A percentile compares a stretch with the other conserved stretches of the same genome.
phyloP scores from a whole-genome alignment of 768 basidiomycete genomes.

The Leccinum olivaceopallidum region DNA sequence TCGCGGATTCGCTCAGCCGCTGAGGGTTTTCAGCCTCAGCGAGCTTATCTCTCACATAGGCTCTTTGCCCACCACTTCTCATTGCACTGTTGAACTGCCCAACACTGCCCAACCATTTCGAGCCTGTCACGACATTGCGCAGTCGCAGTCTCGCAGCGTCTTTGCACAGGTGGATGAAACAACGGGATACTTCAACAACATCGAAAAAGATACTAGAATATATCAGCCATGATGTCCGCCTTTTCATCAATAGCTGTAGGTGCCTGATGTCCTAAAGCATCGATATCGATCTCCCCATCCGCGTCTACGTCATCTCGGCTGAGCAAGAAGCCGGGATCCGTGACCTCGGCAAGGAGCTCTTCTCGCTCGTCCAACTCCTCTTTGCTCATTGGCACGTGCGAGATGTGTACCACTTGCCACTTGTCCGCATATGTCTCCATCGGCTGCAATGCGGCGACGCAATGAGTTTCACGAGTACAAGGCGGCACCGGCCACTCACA shows the following conservation, averaged over 20 bases:
- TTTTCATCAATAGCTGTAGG: constrained; percentile 48
- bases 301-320: constrained; percentile 51
- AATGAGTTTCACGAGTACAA: constrained; percentile 2
- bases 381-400: constrained; percentile 66
- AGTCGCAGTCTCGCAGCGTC: neutral
- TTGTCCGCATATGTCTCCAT: constrained; percentile 78
- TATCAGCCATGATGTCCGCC: constrained; percentile 34
- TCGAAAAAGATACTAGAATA: constrained; percentile 25
- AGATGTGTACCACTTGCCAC: constrained; percentile 78
- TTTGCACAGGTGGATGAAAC: neutral
- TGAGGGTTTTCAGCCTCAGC: constrained; percentile 3
- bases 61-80: neutral
- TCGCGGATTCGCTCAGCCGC: neutral
- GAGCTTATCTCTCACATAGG: neutral
- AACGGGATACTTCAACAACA: neutral
- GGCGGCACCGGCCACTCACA: constrained; percentile 43
- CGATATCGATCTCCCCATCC: constrained; percentile 52
- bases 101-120: neutral
- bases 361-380: constrained; percentile 80
- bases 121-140: neutral
- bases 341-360: constrained; percentile 75
- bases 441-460: constrained; percentile 38
- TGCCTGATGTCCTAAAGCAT: constrained; percentile 66
- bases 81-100: neutral
- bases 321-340: constrained; percentile 62